Evolutionary conservation across 768 basidiomycete genomes (phyloP), one percentile per base, ranked within the genome.

Genomic region (Leccinum truebloodii): DNA sequence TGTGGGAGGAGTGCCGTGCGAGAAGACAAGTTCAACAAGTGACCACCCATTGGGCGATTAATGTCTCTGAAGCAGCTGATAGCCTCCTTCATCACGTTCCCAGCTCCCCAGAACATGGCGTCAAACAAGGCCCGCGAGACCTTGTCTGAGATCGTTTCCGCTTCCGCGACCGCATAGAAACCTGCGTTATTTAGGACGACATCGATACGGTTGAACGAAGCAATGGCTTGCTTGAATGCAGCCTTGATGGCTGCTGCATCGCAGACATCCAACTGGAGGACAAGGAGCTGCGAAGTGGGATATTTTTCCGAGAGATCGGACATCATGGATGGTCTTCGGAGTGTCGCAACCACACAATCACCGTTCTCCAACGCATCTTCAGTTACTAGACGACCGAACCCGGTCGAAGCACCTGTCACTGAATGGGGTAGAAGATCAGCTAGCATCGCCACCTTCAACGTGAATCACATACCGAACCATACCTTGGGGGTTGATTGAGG

Each of bases 91-190:
- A 71, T 73, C 9, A 77, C 73, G 35, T 64, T 67, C n/a, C 59
- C 61, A 6, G 73, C 71, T 32, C 74, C 73, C 75, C 74, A 76
- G 55, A 71, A 70, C 54, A 73, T 63, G 59, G 71, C 69, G 46
- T 80, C 80, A 59, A 82, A 80, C 67, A 75, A 58, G 30, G 63
- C 65, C 92, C 94, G n/a, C 81, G 92, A 48, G 76, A 92, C 58
- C 82, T 92, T 57, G 89, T 95, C 59, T 91, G 94, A 2, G 87
- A 94, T 69, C 87, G 89, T 16, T 78, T 96, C 34, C 89, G 94
- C 75, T 89, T 95, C 80, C 3, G 65, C 72, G 20, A 76, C 56
- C 3, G 73, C 65, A 2, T 55, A 70, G 59, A 68, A 74, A 52
- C 65, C 71, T 54, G 81, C 80, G 55, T 83, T 83, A 58, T 77